Base-by-base conservation (phyloP, 2,329 filamentous ascomycete species). In the Aspergillus spinulosporus region DNA sequence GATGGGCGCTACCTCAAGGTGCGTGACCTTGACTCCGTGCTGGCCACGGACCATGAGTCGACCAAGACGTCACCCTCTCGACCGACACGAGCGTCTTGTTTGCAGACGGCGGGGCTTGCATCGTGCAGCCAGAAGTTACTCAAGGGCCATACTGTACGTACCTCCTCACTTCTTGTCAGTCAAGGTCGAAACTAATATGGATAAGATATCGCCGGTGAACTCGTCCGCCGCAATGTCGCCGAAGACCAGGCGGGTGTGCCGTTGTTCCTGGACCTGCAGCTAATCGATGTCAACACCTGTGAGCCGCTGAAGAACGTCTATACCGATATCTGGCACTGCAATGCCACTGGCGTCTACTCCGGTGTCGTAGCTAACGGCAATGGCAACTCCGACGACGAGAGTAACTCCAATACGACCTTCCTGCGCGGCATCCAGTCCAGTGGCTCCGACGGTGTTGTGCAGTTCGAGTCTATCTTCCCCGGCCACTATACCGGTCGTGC, bases 341-440 rank as follows among this genome's bases (percentile, higher is more conserved):
- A 78, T 59, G 68, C 74, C 21, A 77, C 73, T 0, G 76, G 76
- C 8, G 66, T 63, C 5, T 79, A 78, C 65, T 73, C 59, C n/a
- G 48, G 39, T 1, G 65, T 65, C 31, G 66, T 62, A 1, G 56
- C 72, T 7, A 65, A 39, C 39, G 72, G 71, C 15, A 75, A 76
- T 57, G 74, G 73, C 29, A 61, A 75, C 59, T 60, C 56, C 8
- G 58, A 59, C 14, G 77, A 79, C 56, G 63, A 66, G 0, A 61
- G 61, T 39, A 76, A 76, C 47, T 63, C 79, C 5, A 65, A 79
- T 64, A 67, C 65, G 2, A 79, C 76, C 8, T 77, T 72, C 62
- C 67, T 79, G n/a, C 77, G 78, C n/a, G 78, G 77, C 26, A 70
- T 80, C 54, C 77, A 80, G 62, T 57, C 70, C 44, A 76, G 72